A percentile compares a stretch with the other conserved stretches of the same genome.
These are phyloP conservation scores for Kodamaea laetipori DNA, from an alignment of 805 yeast genomes.

Conservation along the genomic window DNA sequence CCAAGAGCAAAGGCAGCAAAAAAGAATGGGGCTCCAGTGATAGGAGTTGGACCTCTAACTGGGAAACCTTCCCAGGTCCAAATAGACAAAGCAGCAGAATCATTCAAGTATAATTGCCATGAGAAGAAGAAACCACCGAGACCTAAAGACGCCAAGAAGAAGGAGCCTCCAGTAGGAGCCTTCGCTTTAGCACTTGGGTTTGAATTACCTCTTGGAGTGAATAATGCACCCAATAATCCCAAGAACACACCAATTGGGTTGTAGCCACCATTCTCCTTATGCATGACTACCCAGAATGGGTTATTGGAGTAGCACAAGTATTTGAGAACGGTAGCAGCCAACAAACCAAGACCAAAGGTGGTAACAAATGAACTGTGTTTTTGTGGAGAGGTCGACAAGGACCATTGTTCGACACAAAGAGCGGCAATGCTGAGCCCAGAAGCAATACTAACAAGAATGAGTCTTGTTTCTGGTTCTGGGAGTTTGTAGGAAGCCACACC, in stretches of 20 bases:
- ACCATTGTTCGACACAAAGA: constrained; percentile 54
- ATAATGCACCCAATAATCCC: constrained; percentile 65
- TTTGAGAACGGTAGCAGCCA: constrained; percentile 72
- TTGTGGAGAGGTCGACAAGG: constrained; percentile 30
- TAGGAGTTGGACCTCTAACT: constrained; percentile 80
- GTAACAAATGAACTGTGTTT: constrained; percentile 49
- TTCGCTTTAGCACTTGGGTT: constrained; percentile 11
- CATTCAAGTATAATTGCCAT: constrained; percentile 73
- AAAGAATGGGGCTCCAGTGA: constrained; percentile 76
- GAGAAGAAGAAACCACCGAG: constrained; percentile 77
- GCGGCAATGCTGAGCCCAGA: constrained; percentile 62
- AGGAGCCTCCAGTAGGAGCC: constrained; percentile 40
- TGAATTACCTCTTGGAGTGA: constrained; percentile 44
- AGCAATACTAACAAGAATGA: constrained; percentile 68
- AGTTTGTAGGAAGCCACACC: constrained; percentile 79
- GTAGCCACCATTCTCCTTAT: constrained; percentile 81
- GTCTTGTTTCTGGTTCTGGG: constrained; percentile 67
- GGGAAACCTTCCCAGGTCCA: constrained; percentile 99
- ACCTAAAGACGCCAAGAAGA: constrained; percentile 60
- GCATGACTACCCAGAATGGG: constrained; percentile 96
- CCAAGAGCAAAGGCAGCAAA: constrained; percentile 64
- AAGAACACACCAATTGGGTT: constrained; percentile 67
- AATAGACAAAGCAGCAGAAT: constrained; percentile 80
- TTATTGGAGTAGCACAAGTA: constrained; percentile 80
- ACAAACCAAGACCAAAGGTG: constrained; percentile 70